Evolutionary conservation across 305 asterid species (phyloP), one percentile per base, ranked within the genome.

Genomic region (Fraxinus angustifolia): DNA sequence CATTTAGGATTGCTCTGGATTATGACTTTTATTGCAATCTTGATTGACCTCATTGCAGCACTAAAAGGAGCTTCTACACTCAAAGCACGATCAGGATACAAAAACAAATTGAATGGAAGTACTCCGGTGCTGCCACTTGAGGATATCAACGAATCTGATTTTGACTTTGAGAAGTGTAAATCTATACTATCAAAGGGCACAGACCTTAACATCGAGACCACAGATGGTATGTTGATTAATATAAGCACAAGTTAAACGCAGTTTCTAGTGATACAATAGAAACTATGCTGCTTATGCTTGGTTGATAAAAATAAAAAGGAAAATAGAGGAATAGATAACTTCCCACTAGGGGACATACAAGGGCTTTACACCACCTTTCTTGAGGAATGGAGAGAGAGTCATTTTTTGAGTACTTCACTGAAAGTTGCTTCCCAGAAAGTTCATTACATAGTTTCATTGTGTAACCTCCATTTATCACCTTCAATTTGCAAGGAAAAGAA

Each of bases 61-160:
- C 86, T 95, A 84, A 87, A 93, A 84, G 99, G 99, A 82, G 95
- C 97, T 8, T 93, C 91, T 78, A 90, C 97, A 19, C 95, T 93
- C 3, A 92, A 90, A 90, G 94, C 86, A 62, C 90, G 97, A 89
- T 77, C 92, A 79, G 91, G 86, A 58, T 85, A 79, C 87, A 92
- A 89, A 85, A 92, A 82, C 86, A 89, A 86, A 85, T 72, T 93
- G 81, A 92, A 89, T 34, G 92, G 95, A 81, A 88, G 89, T 79
- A 86, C 93, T 11, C 95, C 93, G n/a, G 90, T 94, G 77, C 88
- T 90, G 42, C 98, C 95, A 8, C 80, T 91, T 2, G 94, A 92
- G 89, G 92, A 89, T 83, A 86, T 83, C 77, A 82, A 83, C 7
- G 92, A 90, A 82, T 77, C 42, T 4, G 91, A 90, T 70, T 90